Evolutionary conservation across 2,329 filamentous ascomycete genomes (phyloP), one percentile per base, ranked within the genome.

Genomic region (Lizonia empirigonia): DNA sequence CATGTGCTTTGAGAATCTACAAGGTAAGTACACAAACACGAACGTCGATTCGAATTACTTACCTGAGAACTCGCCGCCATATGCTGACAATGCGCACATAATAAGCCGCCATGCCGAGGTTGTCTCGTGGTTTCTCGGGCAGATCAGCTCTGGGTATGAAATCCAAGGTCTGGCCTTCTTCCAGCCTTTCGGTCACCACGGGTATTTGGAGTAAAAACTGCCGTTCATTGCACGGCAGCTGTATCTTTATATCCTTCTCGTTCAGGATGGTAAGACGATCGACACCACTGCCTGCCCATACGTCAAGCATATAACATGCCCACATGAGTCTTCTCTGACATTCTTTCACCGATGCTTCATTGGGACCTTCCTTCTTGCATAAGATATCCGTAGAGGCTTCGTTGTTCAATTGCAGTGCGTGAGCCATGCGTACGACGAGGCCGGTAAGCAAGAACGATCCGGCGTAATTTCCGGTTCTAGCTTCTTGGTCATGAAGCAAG

Each of bases 231-330:
- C 67, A 70, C 10, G 67, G 67, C 10, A 70, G 57, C 35, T 70
- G 67, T 16, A 70, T 64, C 53, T 67, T 69, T 44, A 70, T 60
- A 27, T 70, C 67, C 37, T 59, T 64, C 50, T 70, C 65, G 47
- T 64, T 70, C 38, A 70, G 30, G 10, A 70, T 69, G 16, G 67
- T 70, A 26, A 70, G 54, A 36, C 67, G 67, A 40, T 70, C 67
- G 9, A 70, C 65, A 8, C 67, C 67, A 47, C 67, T 69, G 9
- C 67, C 67, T 29, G 67, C 67, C 67, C 67, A 70, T 8, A 70
- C 66, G 49, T 70, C 67, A 30, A 70, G 63, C 65, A 70, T 67
- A 44, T 69, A 70, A 39, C 67, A 70, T 8, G 67, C 65, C 67
- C 67, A 70, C 67, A 70, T 70, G 8, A 70, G 39, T n/a, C 67